Evolutionary conservation across 176 grass and related monocot species (phyloP), one percentile per base, ranked within the genome.

Genomic region (Tuctoria greenei): DNA sequence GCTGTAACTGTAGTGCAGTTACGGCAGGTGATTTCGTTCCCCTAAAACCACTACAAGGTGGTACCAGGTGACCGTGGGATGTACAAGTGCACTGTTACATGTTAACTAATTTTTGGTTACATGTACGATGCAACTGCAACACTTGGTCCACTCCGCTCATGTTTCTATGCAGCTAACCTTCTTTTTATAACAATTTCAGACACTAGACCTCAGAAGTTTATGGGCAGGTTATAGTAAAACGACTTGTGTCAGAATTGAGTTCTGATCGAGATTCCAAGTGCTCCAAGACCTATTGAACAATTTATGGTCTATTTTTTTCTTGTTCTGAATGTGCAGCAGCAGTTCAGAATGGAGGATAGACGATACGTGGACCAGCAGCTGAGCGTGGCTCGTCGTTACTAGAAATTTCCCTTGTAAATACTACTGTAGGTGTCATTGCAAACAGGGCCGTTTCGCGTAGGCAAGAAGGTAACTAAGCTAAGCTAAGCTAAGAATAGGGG

Each of bases 401-500:
- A 67, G 64, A 21, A 66, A 66, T 14, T 39, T 24, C 28, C 11
- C 10, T 57, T 57, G 49, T 6, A 52, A 52, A 18, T 13, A 55
- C 2, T n/a, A 5, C 7, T 9, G 10, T 9, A 50, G 17, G 11
- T 10, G 1, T 23, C 3, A 71, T 39, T 56, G 7, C 54, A 57
- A 57, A n/a, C 20, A 55, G 54, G n/a, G 18, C 51, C 58, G 24
- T 45, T 35, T 20, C 10, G 15, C 8, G n/a, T 5, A 23, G 4
- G 14, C 45, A 41, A 47, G 38, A 67, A 40, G 34, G 1, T 44
- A 44, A 44, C 34, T 38, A 67, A 57, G 49, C 35, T 40, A 79
- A 69, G 51, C 51, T 43, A 79, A 69, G 50, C 38, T 57, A 79
- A 59, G 64, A 79, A 79, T 67, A 69, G 56, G 17, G 6, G 17